Evolutionary conservation across 768 basidiomycete genomes (phyloP).

Genomic region (Leccinum olivaceopallidum): DNA sequence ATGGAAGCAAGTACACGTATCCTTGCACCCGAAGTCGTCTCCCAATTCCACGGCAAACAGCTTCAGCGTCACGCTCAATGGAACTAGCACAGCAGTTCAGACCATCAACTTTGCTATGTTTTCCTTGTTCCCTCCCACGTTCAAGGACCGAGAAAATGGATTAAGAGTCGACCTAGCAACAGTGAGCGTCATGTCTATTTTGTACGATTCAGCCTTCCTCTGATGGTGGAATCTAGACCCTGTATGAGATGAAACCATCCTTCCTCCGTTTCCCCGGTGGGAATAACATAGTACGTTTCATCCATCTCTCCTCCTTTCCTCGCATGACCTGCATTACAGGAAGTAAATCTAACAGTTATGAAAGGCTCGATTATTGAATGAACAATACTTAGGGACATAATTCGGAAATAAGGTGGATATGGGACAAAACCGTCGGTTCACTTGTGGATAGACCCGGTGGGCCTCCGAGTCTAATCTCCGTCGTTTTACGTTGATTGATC

Average conservation of each 20-base stretch:
- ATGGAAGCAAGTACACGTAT: conserved; percentile 50
- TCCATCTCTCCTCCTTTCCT: conserved; percentile 17
- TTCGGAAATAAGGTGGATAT: conserved; percentile 56
- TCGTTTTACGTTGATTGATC: conserved; percentile 3
- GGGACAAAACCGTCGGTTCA: conserved; percentile 62
- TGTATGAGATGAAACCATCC: conserved; percentile 54
- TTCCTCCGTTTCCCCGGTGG: conserved; percentile 73
- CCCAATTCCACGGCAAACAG: conserved; percentile 46
- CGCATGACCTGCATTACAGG: conserved; percentile 31
- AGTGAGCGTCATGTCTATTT: conserved; percentile 28
- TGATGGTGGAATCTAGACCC: conserved; percentile 36
- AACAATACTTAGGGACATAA: conserved; percentile 48
- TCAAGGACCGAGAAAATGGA: conserved; percentile 58
- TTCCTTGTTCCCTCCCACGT: conserved; percentile 69
- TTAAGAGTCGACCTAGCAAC: conserved; percentile 61
- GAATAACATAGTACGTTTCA: conserved; percentile 52
- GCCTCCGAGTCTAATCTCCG: neutral
- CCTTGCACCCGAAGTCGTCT: conserved; percentile 43
- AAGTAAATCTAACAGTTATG: conserved; percentile 32
- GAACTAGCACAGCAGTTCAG: conserved; percentile 38
- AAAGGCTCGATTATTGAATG: conserved; percentile 5
- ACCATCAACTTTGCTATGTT: conserved; percentile 60
- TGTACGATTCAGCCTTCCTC: neutral
- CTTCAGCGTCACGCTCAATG: conserved; percentile 55
- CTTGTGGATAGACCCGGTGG: conserved; percentile 50